These are phyloP conservation scores for Chara braunii DNA, from an alignment of 139 green algal genomes.

Conservation along the genomic window DNA sequence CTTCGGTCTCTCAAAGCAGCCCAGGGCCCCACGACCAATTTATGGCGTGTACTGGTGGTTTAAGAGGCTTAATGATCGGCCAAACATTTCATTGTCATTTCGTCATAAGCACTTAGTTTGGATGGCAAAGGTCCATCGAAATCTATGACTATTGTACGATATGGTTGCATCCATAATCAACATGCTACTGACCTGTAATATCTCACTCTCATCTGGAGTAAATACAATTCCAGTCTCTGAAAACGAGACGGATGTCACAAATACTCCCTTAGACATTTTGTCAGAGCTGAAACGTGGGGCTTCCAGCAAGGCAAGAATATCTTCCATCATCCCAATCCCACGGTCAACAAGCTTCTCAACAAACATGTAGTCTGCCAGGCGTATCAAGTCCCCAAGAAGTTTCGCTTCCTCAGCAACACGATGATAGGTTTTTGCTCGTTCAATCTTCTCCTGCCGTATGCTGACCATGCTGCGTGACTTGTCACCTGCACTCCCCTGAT, in stretches of 20 bases:
- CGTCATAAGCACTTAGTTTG: no score
- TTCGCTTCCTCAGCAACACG: constrained; percentile 36
- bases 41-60: no score
- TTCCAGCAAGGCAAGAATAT: constrained; percentile 16
- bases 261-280: constrained; percentile 34
- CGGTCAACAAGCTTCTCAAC: constrained; percentile 34
- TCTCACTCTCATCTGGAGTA: constrained; percentile 6
- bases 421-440: constrained; percentile 31
- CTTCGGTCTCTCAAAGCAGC: no score
- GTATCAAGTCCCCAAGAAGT: constrained; percentile 34
- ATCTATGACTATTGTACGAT: no score
- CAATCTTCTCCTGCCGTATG: constrained; percentile 42
- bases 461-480: constrained; percentile 38
- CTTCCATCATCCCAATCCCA: constrained; percentile 12
- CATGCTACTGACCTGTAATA: constrained; percentile 16
- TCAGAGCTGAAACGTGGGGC: background rate
- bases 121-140: no score
- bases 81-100: no score
- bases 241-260: constrained; percentile 33
- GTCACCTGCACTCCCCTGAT: constrained; percentile 13
- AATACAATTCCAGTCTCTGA: constrained; percentile 22
- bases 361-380: constrained; percentile 43
- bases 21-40: no score
- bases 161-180: no score
- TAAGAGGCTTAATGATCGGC: no score